Evolutionary conservation across 768 basidiomycete species (phyloP).

Genomic region (Phylloporus arenicola): DNA sequence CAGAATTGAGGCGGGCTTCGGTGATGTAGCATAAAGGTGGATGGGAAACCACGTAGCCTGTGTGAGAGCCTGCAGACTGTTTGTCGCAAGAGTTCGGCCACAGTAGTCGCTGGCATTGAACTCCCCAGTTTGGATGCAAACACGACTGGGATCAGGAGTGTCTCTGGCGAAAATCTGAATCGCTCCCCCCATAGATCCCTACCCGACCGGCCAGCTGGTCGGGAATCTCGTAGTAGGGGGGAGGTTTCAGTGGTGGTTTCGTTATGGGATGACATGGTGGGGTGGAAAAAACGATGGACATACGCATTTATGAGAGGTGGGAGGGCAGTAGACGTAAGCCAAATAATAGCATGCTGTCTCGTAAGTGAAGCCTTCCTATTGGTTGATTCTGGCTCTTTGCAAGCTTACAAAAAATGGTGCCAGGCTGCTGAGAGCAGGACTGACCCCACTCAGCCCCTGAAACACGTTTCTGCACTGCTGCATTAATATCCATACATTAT

Average conservation of each 20-base stretch:
- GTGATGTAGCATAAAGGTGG: conserved; percentile 6
- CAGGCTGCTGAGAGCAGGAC: no score
- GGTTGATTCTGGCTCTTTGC: no score
- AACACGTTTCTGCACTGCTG: neutral
- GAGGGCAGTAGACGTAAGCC: neutral
- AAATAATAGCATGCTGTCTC: no score
- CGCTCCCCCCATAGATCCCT: neutral
- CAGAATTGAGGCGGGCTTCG: conserved; percentile 14
- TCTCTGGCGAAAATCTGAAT: conserved; percentile 9
- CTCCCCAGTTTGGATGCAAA: conserved; percentile 20
- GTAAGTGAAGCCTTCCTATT: no score
- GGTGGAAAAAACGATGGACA: neutral
- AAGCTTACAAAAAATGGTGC: no score
- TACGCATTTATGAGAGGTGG: neutral
- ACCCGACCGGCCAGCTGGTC: neutral
- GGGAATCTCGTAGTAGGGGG: conserved; percentile 6
- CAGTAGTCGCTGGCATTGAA: conserved; percentile 22
- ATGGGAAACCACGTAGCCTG: conserved; percentile 4
- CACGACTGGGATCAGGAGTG: conserved; percentile 25
- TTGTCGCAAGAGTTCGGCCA: conserved; percentile 22
- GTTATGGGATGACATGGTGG: conserved; percentile 11
- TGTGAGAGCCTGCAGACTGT: conserved; percentile 26
- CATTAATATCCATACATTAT: neutral
- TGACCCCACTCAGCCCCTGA: neutral
- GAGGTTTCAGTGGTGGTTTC: conserved; percentile 7